Conservation (phyloP, 164 flowering plant species). For the Euptelea pleiosperma region DNA sequence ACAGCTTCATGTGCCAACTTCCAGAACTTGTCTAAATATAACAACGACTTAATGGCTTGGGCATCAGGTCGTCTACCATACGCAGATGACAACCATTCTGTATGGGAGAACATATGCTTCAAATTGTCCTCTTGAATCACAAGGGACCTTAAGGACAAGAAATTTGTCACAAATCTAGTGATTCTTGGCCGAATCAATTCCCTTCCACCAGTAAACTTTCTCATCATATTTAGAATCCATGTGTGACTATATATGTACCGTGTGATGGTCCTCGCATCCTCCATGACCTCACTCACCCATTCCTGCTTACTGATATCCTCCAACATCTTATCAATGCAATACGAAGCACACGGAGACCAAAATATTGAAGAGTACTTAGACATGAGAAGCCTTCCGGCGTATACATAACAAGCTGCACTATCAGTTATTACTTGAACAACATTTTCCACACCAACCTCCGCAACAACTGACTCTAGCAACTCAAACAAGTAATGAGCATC, state of each 20-base stretch:
- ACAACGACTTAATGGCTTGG: slow-evolving; percentile 40
- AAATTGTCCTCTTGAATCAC: slow-evolving; percentile 53
- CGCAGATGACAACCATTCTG: slow-evolving; percentile 52
- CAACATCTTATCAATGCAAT: slow-evolving; percentile 59
- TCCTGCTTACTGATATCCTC: slow-evolving; percentile 61
- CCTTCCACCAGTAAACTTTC: slow-evolving; percentile 55
- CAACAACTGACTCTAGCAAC: slow-evolving; percentile 53
- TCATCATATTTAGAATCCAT: slow-evolving; percentile 47
- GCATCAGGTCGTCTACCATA: slow-evolving; percentile 46
- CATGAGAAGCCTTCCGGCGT: slow-evolving; percentile 64
- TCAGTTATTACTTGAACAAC: slow-evolving; percentile 76
- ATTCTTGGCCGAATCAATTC: slow-evolving; percentile 53
- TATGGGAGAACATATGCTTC: slow-evolving; percentile 58
- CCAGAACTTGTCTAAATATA: slow-evolving; percentile 58
- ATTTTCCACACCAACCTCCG: slow-evolving; percentile 61
- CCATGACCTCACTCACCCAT: slow-evolving; percentile 50
- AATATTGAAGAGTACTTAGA: slow-evolving; percentile 52
- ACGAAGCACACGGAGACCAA: slow-evolving; percentile 77
- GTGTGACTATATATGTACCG: slow-evolving; percentile 47
- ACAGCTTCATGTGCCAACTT: slow-evolving; percentile 50
- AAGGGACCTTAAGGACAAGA: slow-evolving; percentile 50
- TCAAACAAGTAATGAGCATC: slow-evolving; percentile 51
- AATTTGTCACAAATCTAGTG: slow-evolving; percentile 42
- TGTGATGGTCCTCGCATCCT: slow-evolving; percentile 51
- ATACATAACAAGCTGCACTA: slow-evolving; percentile 40